Percentiles rank a stretch among this genome's conserved stretches.
Evolutionary conservation across 257 asterid genomes (phyloP).

Genomic region (Plectranthus barbatus): DNA sequence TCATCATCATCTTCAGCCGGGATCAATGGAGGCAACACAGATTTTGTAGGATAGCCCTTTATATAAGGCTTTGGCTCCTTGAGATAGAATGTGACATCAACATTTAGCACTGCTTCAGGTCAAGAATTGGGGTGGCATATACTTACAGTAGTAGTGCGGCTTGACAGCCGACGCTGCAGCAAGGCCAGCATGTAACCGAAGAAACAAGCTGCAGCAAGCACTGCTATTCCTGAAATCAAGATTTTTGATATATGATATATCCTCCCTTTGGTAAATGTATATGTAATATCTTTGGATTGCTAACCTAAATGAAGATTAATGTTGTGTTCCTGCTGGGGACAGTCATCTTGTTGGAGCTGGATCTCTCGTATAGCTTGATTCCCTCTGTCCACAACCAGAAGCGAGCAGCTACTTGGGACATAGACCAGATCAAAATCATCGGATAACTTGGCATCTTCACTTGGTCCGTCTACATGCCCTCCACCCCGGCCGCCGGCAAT

Average conservation of each 20-base stretch:
- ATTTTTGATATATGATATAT: neutral
- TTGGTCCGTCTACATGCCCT: conserved; percentile 84
- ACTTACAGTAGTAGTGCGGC: too few species aligned
- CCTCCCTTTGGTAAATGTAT: neutral
- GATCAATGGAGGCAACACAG: conserved; percentile 66
- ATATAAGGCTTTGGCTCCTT: conserved; percentile 31
- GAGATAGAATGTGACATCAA: too few species aligned
- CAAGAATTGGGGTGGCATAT: too few species aligned
- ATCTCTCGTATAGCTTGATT: conserved; percentile 91
- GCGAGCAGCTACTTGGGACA: conserved; percentile 72
- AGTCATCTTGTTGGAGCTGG: conserved; percentile 71
- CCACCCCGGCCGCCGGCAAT: conserved; percentile 94
- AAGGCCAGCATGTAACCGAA: conserved; percentile 90
- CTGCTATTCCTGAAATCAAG: conserved; percentile 56
- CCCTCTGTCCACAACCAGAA: conserved; percentile 82
- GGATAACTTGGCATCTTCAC: conserved; percentile 85
- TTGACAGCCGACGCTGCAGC: conserved; percentile 54
- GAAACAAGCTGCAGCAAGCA: conserved; percentile 72
- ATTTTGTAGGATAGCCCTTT: conserved; percentile 32
- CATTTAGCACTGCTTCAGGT: conserved; percentile 31
- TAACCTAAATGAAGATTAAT: conserved; percentile 69
- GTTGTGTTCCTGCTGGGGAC: conserved; percentile 47
- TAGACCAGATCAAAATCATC: conserved; percentile 77
- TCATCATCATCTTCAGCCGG: conserved; percentile 67
- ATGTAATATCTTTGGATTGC: neutral